Conservation (phyloP, 768 basidiomycete genomes). For the Leccinum longicurvipes region DNA sequence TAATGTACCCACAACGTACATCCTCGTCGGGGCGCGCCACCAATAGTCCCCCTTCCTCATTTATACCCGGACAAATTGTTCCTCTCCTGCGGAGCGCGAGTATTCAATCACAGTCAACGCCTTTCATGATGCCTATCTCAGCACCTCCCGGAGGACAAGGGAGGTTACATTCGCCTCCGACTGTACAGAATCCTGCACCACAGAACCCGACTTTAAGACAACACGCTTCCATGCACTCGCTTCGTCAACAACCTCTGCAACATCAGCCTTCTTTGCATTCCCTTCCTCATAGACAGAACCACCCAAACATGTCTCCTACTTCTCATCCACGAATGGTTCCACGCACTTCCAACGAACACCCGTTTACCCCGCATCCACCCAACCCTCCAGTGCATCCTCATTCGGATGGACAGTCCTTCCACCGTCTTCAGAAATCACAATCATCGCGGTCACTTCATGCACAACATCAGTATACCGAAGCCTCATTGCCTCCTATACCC, state of each 20-base stretch:
- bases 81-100: conserved; percentile 40
- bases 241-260: conserved; percentile 28
- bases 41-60: conserved; percentile 31
- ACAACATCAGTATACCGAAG: conserved; percentile 44
- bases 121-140: conserved; percentile 18
- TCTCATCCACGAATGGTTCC: conserved; percentile 18
- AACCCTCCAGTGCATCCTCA: conserved; percentile 23
- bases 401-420: conserved; percentile 44
- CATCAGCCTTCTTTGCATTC: conserved; percentile 15
- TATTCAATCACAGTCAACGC: conserved; percentile 25
- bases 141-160: conserved; percentile 20
- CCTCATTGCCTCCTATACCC: conserved; percentile 37
- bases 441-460: conserved; percentile 60
- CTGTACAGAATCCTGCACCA: conserved; percentile 1
- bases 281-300: conserved; percentile 9
- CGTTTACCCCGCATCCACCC: conserved; percentile 9
- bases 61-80: conserved; percentile 34
- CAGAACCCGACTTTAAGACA: conserved; percentile 19
- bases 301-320: conserved; percentile 9
- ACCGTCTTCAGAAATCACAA: conserved; percentile 45
- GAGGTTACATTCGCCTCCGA: conserved; percentile 15
- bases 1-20: conserved; percentile 20
- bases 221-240: conserved; percentile 24
- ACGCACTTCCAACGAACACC: conserved; percentile 10
- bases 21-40: conserved; percentile 20